Evolutionary conservation across 176 grass and related monocot genomes (phyloP), one percentile per base, ranked within the genome.

Genomic region (Cenchrus purpureus): DNA sequence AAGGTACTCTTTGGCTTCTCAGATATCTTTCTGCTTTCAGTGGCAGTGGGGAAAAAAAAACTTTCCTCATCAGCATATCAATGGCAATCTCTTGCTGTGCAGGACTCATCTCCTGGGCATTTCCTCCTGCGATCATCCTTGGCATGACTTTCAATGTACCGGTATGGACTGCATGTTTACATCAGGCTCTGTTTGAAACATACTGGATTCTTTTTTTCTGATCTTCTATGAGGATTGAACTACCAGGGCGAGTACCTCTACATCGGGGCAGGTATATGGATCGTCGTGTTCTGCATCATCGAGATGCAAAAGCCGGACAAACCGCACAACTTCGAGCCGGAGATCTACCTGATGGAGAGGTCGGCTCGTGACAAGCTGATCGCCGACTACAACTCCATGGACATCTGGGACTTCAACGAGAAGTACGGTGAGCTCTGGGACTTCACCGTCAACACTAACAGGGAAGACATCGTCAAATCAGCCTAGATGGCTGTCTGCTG

Each of bases 331-430:
- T 98, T 98, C 25, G 97, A 98, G 84, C 93, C 93, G 14, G 85
- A 98, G 69, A 98, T 98, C 82, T 98, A 98, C 86, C 84, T 92
- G 86, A 98, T 96, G 93, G 93, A 98, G 83, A 95, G 97, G 15
- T 85, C 82, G 22, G 86, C 92, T 28, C 81, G 97, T 0, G 93
- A 96, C 84, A 98, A 98, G 91, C 91, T 98, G 68, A 98, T 96
- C n/a, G 88, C 88, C 0, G 96, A 98, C 77, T 94, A 96, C 79
- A 96, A 96, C 81, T 86, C 91, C 55, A 96, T 98, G 93, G 97
- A 98, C 74, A 98, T 98, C 79, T 98, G 97, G 97, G 97, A 98
- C 85, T 98, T 98, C 88, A 98, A 98, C 19, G 91, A 98, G 86
- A 98, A 96, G 79, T 98, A 98, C 46, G 96, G 96, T 37, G 88